Evolutionary conservation across 768 basidiomycete genomes (phyloP).

Genomic region (Paxillus ammoniavirescens): DNA sequence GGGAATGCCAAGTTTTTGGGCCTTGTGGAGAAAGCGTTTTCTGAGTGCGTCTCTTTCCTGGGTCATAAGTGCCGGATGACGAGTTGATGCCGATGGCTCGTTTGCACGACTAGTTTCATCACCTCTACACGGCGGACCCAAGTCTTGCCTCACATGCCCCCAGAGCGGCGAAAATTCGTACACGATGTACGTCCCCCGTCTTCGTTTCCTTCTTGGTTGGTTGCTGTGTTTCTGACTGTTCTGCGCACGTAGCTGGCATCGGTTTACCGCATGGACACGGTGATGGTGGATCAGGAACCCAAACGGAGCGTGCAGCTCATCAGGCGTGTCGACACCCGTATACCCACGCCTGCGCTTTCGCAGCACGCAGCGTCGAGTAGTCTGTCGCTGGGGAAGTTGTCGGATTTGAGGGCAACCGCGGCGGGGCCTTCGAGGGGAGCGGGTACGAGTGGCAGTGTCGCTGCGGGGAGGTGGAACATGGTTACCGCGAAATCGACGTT

Average conservation of each 20-base stretch:
- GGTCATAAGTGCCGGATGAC: too few species aligned
- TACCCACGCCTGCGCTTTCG: constrained; percentile 73
- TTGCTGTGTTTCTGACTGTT: neutral
- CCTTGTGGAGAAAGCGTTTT: constrained; percentile 78
- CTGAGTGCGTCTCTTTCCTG: constrained; percentile 55
- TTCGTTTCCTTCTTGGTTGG: neutral
- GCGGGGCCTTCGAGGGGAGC: constrained; percentile 10
- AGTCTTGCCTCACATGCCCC: constrained; percentile 80
- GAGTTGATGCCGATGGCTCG: too few species aligned
- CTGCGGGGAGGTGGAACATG: constrained; percentile 15
- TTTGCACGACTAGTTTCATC: constrained; percentile 51
- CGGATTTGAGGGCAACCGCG: constrained; percentile 44
- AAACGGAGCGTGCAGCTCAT: constrained; percentile 82
- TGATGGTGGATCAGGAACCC: constrained; percentile 91
- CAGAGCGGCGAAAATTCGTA: constrained; percentile 80
- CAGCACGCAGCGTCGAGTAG: constrained; percentile 30
- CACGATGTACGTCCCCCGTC: constrained; percentile 51
- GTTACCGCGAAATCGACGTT: constrained; percentile 15
- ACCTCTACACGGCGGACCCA: constrained; percentile 63
- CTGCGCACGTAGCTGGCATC: constrained; percentile 56
- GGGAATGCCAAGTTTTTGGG: constrained; percentile 63
- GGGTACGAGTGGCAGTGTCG: neutral
- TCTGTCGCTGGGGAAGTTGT: constrained; percentile 58
- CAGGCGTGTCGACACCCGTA: constrained; percentile 76
- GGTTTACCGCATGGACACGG: constrained; percentile 79